Conservation (phyloP, 192 early-diverging fungal genomes). For the Coemansia sp. region DNA sequence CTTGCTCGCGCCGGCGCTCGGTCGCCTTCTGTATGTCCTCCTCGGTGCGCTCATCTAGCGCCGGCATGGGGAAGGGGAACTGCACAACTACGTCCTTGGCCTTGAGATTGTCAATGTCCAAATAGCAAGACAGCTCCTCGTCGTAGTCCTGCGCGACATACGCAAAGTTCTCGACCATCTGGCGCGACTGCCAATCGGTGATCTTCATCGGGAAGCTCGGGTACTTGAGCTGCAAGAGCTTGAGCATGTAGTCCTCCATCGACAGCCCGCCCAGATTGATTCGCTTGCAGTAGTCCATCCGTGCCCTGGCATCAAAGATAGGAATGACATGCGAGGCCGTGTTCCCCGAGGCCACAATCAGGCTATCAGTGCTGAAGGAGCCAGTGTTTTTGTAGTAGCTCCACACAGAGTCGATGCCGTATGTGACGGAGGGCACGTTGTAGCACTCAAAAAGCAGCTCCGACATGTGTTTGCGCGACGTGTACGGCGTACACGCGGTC, state of each 20-base stretch:
- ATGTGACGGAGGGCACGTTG: conserved; percentile 68
- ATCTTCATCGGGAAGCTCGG: conserved; percentile 83
- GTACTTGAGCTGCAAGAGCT: conserved; percentile 88
- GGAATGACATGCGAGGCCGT: conserved; percentile 74
- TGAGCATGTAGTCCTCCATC: conserved; percentile 78
- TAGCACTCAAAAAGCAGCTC: conserved; percentile 90
- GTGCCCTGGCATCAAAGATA: conserved; percentile 58
- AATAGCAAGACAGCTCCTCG: conserved; percentile 61
- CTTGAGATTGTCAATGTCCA: conserved; percentile 60
- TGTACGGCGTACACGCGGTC: conserved; percentile 69
- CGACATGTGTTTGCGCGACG: conserved; percentile 74
- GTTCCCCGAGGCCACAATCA: conserved; percentile 73
- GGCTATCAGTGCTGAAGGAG: conserved; percentile 58
- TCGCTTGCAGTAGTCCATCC: conserved; percentile 67
- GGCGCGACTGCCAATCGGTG: conserved; percentile 68
- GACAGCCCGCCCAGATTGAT: conserved; percentile 76
- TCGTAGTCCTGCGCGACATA: conserved; percentile 77
- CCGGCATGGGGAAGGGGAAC: conserved; percentile 69
- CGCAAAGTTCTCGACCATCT: conserved; percentile 65
- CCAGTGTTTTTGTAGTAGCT: conserved; percentile 75
- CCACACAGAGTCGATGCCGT: conserved; percentile 85
- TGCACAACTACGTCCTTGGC: conserved; percentile 71
- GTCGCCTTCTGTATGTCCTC: conserved; percentile 71
- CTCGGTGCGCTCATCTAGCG: conserved; percentile 70
- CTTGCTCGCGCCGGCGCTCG: conserved; percentile 68